Base-by-base conservation (phyloP, 2,329 filamentous ascomycete species). In the Claviceps arundinis region DNA sequence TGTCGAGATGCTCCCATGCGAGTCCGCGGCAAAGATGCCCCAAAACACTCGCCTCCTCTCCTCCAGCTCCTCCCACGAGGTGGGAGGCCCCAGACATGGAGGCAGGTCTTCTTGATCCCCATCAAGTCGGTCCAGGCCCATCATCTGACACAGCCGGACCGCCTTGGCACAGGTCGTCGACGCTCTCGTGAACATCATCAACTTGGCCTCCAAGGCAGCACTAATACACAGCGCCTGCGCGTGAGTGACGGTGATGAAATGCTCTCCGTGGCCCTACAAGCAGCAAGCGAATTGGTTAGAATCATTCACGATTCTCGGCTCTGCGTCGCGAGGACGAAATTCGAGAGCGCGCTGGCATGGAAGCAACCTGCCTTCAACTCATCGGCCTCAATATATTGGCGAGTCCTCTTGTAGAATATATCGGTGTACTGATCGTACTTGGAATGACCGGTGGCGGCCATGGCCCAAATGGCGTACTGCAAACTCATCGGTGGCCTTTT, bases 1-100 rank as follows among this genome's bases (percentile, higher is more conserved):
- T 4, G 89, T 95, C 13, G 88, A 89, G 50, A 95, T 87, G 60
- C 85, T 89, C 2, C 87, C 84, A 67, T 94, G 94, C 26, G 87
- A 79, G 64, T 96, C 90, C 43, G 87, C 76, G 58, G 83, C 85
- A 61, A 91, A 96, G 0, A 82, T 77, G 57, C 84, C 80, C 91
- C 91, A 96, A 59, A 95, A 95, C 0, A 86, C 83, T 57, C 91
- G 77, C 53, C 91, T 77, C 50, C 90, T 77, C 66, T 97, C 90
- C 54, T 77, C 74, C 19, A 73, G 57, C 55, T 96, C 91, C 1
- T 80, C 82, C 88, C 88, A 95, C 61, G 89, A 87, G 59, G 77
- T 79, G 0, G 89, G 75, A 1, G 87, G 84, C 3, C 80, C 73
- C 7, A 96, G 63, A 44, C 84, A 85, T 51, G 89, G 85, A 56